Evolutionary conservation across 306 rosid genomes (phyloP), one percentile per base, ranked within the genome.

Genomic region (Nissolia schottii): DNA sequence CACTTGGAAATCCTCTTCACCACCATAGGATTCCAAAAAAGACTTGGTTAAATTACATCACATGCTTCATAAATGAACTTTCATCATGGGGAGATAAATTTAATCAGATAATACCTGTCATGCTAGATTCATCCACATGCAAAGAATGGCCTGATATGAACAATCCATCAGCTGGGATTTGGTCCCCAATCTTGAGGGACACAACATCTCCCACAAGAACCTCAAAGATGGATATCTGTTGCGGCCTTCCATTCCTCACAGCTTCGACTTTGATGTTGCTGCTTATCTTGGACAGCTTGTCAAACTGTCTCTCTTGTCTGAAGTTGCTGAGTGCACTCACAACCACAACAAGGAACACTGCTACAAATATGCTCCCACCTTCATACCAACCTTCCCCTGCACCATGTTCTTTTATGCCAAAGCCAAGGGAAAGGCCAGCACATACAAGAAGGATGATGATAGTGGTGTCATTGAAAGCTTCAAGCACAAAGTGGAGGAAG

Each of bases 121-220:
- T 92, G 80, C 96, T 92, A 22, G 98, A 92, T 75, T 90, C 96
- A 43, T 92, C 95, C 41, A 92, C 92, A 37, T 79, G 84, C 83
- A 92, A 65, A 5, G 96, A 88, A 61, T 86, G 85, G 2, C 98
- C 96, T 9, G 57, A 57, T 18, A 92, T 22, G 80, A 92, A 88
- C 75, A 92, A 45, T 10, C 98, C 98, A 27, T 92, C 96, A 22
- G 96, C 96, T 2, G 98, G 96, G 54, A 92, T 82, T 61, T 92
- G 98, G 45, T 92, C 95, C 11, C 98, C 98, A n/a, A 82, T 80
- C 20, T 85, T 84, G 9, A 90, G 88, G 14, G 85, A 59, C 3
- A 77, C 85, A 22, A 85, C 73, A 80, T 92, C 98, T 65, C 98
- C 98, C 25, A 90, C 96, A 28, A 92, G 84, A 40, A 90, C 77